Conservation (phyloP, 345 rosid genomes). For the Dimocarpus longan region DNA sequence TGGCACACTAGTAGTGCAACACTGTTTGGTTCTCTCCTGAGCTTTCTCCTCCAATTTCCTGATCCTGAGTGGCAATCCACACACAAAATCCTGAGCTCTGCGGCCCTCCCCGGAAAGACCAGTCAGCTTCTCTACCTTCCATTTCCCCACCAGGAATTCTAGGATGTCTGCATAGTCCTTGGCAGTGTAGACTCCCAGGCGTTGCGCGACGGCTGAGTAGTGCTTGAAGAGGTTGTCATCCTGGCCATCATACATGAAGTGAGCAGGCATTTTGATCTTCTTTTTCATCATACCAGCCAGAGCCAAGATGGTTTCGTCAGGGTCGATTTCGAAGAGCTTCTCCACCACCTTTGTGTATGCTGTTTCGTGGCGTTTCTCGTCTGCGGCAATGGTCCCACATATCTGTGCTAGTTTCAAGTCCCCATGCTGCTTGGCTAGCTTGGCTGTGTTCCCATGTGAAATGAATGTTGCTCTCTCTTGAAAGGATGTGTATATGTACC, state of each 20-base stretch:
- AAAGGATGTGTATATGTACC: constrained; percentile 42
- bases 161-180: constrained; percentile 42
- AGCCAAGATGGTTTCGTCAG: constrained; percentile 31
- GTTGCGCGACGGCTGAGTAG: constrained; percentile 39
- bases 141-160: constrained; percentile 38
- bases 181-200: constrained; percentile 42
- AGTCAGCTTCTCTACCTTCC: constrained; percentile 33
- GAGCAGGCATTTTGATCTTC: constrained; percentile 49
- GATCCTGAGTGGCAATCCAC: constrained; percentile 33
- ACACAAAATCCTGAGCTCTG: constrained; percentile 40
- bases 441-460: constrained; percentile 47
- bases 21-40: constrained; percentile 24
- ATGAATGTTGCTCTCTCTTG: constrained; percentile 49
- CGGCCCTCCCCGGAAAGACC: constrained; percentile 39
- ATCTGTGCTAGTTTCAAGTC: constrained; percentile 40
- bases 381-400: constrained; percentile 40
- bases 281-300: constrained; percentile 45
- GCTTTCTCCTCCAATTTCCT: constrained; percentile 42
- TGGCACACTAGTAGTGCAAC: constrained; percentile 8
- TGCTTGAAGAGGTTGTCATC: constrained; percentile 36
- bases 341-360: constrained; percentile 42
- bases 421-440: constrained; percentile 44
- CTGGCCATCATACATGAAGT: constrained; percentile 38
- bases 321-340: constrained; percentile 41
- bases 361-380: constrained; percentile 43